Evolutionary conservation across 2,329 filamentous ascomycete species (phyloP).

Genomic region (Tolypocladium ophioglossoides): DNA sequence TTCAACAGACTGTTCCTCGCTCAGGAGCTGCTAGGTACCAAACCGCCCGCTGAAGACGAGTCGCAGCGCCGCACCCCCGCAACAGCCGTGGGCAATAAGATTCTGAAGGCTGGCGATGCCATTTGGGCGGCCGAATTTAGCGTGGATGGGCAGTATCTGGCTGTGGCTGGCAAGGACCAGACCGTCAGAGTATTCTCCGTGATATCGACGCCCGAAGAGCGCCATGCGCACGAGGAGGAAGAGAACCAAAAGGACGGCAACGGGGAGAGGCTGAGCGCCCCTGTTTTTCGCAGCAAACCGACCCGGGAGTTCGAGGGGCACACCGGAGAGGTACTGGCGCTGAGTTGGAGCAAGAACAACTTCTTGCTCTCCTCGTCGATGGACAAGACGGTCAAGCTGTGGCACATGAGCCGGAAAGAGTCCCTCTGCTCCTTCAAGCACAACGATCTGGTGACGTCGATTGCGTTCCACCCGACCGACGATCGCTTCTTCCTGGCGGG

Average conservation of each 20-base stretch:
- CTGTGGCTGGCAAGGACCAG: conserved; percentile 83
- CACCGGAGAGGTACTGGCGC: conserved; percentile 72
- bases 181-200: conserved; percentile 84
- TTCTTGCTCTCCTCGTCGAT: conserved; percentile 93
- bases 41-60: conserved; percentile 20
- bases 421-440: conserved; percentile 92
- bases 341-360: conserved; percentile 99
- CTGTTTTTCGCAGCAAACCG: conserved; percentile 76
- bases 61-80: conserved; percentile 18
- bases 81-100: conserved; percentile 28
- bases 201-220: conserved; percentile 70
- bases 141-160: conserved; percentile 79
- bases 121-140: conserved; percentile 94
- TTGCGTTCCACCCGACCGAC: conserved; percentile 87
- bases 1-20: conserved; percentile 87
- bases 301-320: conserved; percentile 75
- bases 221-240: conserved; percentile 56
- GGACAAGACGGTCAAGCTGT: conserved; percentile 93
- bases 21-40: conserved; percentile 68
- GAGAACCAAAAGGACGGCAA: conserved; percentile 15
- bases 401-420: conserved; percentile 78
- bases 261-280: conserved; percentile 66
- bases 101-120: conserved; percentile 46
- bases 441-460: conserved; percentile 88
- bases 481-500: conserved; percentile 96